Conservation (phyloP, 805 yeast genomes). For the Candida nanaspora region DNA sequence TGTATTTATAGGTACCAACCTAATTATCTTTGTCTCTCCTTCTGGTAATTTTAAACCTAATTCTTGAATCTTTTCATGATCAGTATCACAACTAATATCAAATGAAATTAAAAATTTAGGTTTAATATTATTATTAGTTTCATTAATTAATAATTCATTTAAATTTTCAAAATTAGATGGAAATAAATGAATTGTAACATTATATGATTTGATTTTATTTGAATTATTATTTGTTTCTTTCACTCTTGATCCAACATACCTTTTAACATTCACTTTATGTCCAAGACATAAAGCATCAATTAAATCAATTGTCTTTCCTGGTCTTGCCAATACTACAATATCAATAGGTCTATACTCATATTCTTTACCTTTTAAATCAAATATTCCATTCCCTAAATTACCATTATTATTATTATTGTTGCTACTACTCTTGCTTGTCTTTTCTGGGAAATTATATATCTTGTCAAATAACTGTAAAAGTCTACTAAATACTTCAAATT, state of each 20-base stretch:
- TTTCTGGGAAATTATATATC: constrained; percentile 19
- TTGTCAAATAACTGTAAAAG: constrained; percentile 47
- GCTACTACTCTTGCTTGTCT: constrained; percentile 3
- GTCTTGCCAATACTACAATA: constrained; percentile 63
- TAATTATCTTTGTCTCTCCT: constrained; percentile 38
- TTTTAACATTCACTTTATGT: constrained; percentile 43
- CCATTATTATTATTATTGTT: neutral
- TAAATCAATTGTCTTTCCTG: constrained; percentile 64
- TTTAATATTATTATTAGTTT: no score
- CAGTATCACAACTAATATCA: constrained; percentile 23
- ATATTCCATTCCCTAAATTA: neutral
- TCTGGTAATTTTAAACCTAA: no score
- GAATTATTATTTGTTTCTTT: constrained; percentile 33
- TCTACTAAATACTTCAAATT: constrained; percentile 64
- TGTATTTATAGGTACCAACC: constrained; percentile 71
- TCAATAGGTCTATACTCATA: constrained; percentile 27
- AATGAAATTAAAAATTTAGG: constrained; percentile 24
- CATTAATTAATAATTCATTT: no score
- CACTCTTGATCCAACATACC: constrained; percentile 57
- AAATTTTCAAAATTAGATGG: constrained; percentile 28
- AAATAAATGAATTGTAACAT: constrained; percentile 32
- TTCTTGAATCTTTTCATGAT: constrained; percentile 8
- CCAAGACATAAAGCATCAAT: constrained; percentile 67
- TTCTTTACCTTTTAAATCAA: neutral
- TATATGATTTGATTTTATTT: constrained; percentile 13